Evolutionary conservation across 495 filamentous ascomycete genomes (phyloP).

Genomic region (Poronia punctata): DNA sequence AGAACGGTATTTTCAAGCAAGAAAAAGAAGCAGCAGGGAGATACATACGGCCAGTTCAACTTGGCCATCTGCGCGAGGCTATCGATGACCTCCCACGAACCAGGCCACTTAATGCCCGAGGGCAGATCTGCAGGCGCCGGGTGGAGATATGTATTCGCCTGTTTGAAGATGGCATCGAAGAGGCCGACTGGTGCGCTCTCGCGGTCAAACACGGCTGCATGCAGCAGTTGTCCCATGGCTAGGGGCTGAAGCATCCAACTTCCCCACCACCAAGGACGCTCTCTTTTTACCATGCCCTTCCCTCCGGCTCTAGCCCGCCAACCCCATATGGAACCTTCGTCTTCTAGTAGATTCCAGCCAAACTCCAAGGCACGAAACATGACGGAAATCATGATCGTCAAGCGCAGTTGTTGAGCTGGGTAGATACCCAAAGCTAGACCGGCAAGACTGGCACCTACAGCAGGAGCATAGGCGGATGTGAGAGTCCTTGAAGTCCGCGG

Average conservation of each 20-base stretch:
- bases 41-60: constrained; percentile 74
- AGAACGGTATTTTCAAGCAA: neutral
- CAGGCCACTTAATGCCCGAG: constrained; percentile 62
- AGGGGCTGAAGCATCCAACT: constrained; percentile 94
- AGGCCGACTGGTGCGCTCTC: constrained; percentile 75
- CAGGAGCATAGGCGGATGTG: constrained; percentile 76
- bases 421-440: constrained; percentile 75
- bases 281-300: constrained; percentile 30
- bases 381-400: constrained; percentile 73
- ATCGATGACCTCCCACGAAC: constrained; percentile 68
- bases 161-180: constrained; percentile 63
- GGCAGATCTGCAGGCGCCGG: constrained; percentile 64
- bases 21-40: neutral
- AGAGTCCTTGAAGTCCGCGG: constrained; percentile 65
- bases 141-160: constrained; percentile 73
- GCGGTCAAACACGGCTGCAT: constrained; percentile 87
- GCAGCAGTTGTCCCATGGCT: constrained; percentile 83
- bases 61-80: constrained; percentile 71
- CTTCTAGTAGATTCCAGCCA: constrained; percentile 74
- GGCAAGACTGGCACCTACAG: constrained; percentile 78
- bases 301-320: constrained; percentile 31
- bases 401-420: constrained; percentile 67
- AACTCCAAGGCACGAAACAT: constrained; percentile 78
- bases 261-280: constrained; percentile 80
- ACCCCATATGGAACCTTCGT: constrained; percentile 69